Evolutionary conservation across 2,329 filamentous ascomycete species (phyloP).

Genomic region (Trichoderma gracile): DNA sequence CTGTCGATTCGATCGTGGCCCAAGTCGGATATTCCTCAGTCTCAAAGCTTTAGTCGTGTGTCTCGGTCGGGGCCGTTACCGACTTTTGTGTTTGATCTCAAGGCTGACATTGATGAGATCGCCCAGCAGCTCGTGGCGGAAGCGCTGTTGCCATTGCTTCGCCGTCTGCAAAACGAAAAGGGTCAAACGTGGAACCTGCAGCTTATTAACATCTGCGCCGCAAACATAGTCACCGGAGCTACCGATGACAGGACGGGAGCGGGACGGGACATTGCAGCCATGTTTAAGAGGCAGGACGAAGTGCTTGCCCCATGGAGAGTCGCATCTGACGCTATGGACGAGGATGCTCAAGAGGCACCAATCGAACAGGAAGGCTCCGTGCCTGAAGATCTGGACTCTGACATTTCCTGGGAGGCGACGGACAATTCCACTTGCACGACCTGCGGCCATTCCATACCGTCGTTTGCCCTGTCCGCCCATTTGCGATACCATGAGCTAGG

Average conservation of each 20-base stretch:
- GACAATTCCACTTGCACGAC: constrained; percentile 43
- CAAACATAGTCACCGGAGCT: constrained; percentile 71
- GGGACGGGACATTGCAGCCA: constrained; percentile 76
- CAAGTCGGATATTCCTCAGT: constrained; percentile 44
- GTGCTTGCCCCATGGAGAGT: constrained; percentile 67
- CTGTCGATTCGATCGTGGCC: constrained; percentile 70
- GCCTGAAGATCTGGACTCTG: constrained; percentile 29
- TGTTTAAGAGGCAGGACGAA: constrained; percentile 77
- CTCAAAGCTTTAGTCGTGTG: constrained; percentile 65
- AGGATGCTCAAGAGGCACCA: constrained; percentile 21
- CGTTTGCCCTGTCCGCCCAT: constrained; percentile 61
- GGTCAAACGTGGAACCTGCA: constrained; percentile 73
- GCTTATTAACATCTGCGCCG: constrained; percentile 82
- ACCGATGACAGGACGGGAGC: constrained; percentile 51
- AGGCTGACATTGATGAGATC: constrained; percentile 57
- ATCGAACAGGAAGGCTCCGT: constrained; percentile 30
- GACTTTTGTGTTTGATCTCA: constrained; percentile 68
- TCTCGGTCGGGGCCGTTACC: constrained; percentile 77
- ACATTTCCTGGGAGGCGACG: constrained; percentile 36
- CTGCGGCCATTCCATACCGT: constrained; percentile 56
- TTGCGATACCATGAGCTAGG: constrained; percentile 41
- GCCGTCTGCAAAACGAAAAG: constrained; percentile 68
- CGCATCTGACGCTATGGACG: constrained; percentile 36
- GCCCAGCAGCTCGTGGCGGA: constrained; percentile 71
- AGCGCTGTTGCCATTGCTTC: constrained; percentile 69